phyloP scores from a whole-genome alignment of 305 asterid species.

The Solanum hybrid region DNA sequence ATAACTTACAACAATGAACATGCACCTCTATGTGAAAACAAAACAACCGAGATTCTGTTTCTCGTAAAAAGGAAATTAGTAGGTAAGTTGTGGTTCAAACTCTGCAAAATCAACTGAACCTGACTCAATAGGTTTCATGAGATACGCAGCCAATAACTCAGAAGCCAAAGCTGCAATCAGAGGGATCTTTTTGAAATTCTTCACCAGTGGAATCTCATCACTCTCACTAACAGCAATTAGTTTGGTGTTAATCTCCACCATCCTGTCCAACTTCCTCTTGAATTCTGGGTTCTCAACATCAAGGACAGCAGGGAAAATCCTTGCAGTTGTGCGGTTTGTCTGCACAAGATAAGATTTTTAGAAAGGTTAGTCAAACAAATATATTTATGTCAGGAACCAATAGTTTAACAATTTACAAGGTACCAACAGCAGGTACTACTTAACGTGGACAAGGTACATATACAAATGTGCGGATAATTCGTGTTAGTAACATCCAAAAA shows the following conservation, averaged over 20 bases:
- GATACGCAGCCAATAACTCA: constrained; percentile 71
- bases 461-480: background rate
- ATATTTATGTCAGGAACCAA: background rate
- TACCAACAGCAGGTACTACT: background rate
- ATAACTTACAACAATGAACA: background rate
- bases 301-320: constrained; percentile 92
- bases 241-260: constrained; percentile 72
- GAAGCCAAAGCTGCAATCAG: constrained; percentile 70
- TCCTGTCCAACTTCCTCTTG: constrained; percentile 83
- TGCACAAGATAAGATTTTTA: constrained; percentile 15
- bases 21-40: background rate
- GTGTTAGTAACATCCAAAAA: background rate
- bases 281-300: constrained; percentile 97
- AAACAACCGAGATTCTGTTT: background rate
- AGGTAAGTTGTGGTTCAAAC: constrained; percentile 69
- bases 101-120: constrained; percentile 90
- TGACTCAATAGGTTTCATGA: constrained; percentile 90
- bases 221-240: constrained; percentile 58
- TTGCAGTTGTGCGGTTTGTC: constrained; percentile 95
- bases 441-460: background rate
- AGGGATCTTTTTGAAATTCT: constrained; percentile 85
- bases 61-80: constrained; percentile 16
- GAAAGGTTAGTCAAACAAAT: background rate
- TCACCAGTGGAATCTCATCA: constrained; percentile 56
- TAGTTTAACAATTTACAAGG: background rate